Base-by-base conservation (phyloP, 192 early-diverging fungal species). In the Linnemannia exigua region DNA sequence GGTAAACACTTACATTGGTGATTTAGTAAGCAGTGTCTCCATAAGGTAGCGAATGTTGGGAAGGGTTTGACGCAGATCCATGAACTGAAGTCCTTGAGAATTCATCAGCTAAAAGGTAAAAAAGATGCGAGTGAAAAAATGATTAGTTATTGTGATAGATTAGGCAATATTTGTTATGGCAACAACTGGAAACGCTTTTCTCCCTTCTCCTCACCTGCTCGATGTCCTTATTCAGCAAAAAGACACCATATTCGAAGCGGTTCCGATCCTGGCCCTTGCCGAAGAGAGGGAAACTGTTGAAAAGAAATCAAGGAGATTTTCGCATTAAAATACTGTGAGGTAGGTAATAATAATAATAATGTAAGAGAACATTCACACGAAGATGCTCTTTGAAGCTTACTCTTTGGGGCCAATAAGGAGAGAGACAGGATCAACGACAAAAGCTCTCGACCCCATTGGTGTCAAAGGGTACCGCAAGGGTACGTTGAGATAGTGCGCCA, bases 171-270 rank as follows among this genome's bases (percentile, higher is more conserved):
- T 52, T 31, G n/a, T n/a, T n/a, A n/a, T n/a, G n/a, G n/a, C n/a
- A n/a, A n/a, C n/a, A n/a, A n/a, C n/a, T n/a, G n/a, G n/a, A n/a
- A 37, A 22, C 12, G 9, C 15, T 58, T 47, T 52, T 52, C 28
- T 22, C 7, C 38, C 22, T 9, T 51, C 41, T 37, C 35, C 22
- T 25, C 80, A 96, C 93, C 89, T 96, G 96, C 80, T 97, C 96
- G 85, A 97, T 92, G 70, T 97, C 90, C 87, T 97, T 97, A 79
- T 96, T 97, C 70, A 97, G 52, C 44, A 97, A 78, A 87, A 96
- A 97, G 6, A 97, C 96, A 12, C 90, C 95, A 87, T 95, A 97
- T 35, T 96, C 95, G 84, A 96, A 96, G 19, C 94, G 89, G 77
- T 90, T 83, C 12, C 89, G 80, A 48, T 97, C 95, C 3, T 89